Evolutionary conservation across 139 green algal species (phyloP), one percentile per base, ranked within the genome.

Genomic region (Haematococcus sp.): DNA sequence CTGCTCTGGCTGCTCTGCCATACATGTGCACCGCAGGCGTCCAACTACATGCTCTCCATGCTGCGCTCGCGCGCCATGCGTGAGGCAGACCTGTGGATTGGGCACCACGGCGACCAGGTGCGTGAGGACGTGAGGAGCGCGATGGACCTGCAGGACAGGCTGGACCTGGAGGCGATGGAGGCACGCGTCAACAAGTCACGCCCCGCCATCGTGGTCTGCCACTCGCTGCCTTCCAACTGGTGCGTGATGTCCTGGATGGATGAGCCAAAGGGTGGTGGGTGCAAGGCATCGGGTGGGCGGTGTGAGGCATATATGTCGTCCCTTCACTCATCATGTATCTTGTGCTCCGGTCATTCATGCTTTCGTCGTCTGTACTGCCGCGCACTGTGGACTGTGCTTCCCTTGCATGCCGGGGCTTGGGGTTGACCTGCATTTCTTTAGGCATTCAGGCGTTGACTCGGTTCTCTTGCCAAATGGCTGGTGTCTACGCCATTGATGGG

Each of bases 221-320:
- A 84, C 71, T 81, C 71, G 9, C 52, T 88, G 58, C 76, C 82
- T 51, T 79, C 82, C 34, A 85, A 88, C 58, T 85, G 82, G 78
- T 73, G 60, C n/a, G n/a, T n/a, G n/a, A n/a, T n/a, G n/a, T n/a
- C n/a, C n/a, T n/a, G n/a, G n/a, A n/a, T n/a, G n/a, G n/a, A n/a
- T n/a, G n/a, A n/a, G n/a, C n/a, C n/a, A n/a, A n/a, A n/a, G n/a
- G n/a, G n/a, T n/a, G n/a, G n/a, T n/a, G n/a, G n/a, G n/a, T n/a
- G n/a, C n/a, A n/a, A n/a, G n/a, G n/a, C n/a, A n/a, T n/a, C n/a
- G n/a, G n/a, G n/a, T n/a, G n/a, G n/a, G n/a, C n/a, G n/a, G n/a
- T n/a, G n/a, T n/a, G n/a, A n/a, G n/a, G n/a, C n/a, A n/a, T n/a
- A n/a, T n/a, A n/a, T n/a, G n/a, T n/a, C n/a, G n/a, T n/a, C n/a